These are phyloP conservation scores for Schoenoplectus triqueter DNA, from an alignment of 202 grass and related monocot species.

Conservation along the genomic window DNA sequence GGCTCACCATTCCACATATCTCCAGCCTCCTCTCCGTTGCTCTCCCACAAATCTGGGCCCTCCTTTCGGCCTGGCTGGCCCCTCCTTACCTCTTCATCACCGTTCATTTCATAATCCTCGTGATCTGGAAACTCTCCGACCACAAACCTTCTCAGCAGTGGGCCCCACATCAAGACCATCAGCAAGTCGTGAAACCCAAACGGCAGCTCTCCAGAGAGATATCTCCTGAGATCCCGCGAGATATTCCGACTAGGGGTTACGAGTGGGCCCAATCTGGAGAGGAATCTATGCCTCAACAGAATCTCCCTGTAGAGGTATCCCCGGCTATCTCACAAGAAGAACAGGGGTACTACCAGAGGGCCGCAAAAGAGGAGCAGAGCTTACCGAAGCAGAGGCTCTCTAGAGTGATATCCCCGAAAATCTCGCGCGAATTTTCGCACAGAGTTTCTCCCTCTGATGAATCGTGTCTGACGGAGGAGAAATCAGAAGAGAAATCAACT, in stretches of 20 bases:
- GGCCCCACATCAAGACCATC: slow-evolving; percentile 48
- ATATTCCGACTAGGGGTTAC: neutral
- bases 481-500: slow-evolving; percentile 50
- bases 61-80: slow-evolving; percentile 49
- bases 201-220: neutral
- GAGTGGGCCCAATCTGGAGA: slow-evolving; percentile 3
- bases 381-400: neutral
- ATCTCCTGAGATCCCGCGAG: neutral
- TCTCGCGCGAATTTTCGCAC: neutral
- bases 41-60: slow-evolving; percentile 40
- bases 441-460: slow-evolving; percentile 44
- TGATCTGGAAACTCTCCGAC: slow-evolving; percentile 98
- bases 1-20: slow-evolving; percentile 50
- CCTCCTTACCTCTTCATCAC: slow-evolving; percentile 90
- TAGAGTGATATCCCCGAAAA: slow-evolving; percentile 17
- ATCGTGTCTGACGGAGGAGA: slow-evolving; percentile 75
- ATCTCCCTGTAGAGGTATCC: slow-evolving; percentile 14
- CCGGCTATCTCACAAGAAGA: slow-evolving; percentile 40
- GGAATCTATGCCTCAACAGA: neutral
- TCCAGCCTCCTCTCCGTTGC: slow-evolving; percentile 39
- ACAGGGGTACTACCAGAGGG: neutral
- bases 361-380: neutral
- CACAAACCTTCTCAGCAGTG: slow-evolving; percentile 43
- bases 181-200: neutral
- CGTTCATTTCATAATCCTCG: slow-evolving; percentile 90